Evolutionary conservation across 2,329 filamentous ascomycete genomes (phyloP).

Genomic region (Cephalotrichum gorgonifer): DNA sequence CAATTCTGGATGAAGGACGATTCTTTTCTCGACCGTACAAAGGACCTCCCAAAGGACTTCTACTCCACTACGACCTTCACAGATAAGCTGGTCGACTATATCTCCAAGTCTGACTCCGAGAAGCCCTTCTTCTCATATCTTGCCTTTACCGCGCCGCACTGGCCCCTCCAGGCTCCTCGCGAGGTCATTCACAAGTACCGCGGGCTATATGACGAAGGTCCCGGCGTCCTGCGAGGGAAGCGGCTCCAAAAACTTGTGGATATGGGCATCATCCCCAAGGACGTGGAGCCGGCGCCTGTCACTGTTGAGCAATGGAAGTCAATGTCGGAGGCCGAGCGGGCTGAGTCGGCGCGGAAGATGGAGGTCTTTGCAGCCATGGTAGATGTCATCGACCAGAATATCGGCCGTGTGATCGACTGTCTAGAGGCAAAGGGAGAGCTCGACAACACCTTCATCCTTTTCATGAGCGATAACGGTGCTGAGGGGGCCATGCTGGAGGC

Average conservation of each 20-base stretch:
- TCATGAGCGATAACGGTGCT: constrained; percentile 54
- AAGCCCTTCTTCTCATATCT: constrained; percentile 52
- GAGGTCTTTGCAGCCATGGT: constrained; percentile 56
- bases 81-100: constrained; percentile 40
- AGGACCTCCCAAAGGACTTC: constrained; percentile 25
- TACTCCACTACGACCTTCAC: constrained; percentile 45
- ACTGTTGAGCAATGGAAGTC: constrained; percentile 33
- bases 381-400: constrained; percentile 48
- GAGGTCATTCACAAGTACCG: constrained; percentile 46
- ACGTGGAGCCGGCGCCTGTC: constrained; percentile 40
- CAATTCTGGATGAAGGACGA: constrained; percentile 35
- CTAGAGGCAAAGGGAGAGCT: constrained; percentile 44
- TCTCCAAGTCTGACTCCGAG: constrained; percentile 38
- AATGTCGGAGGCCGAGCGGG: constrained; percentile 31
- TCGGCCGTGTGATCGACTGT: constrained; percentile 48
- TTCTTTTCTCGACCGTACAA: neutral
- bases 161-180: constrained; percentile 49
- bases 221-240: constrained; percentile 41
- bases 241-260: constrained; percentile 45
- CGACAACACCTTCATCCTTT: constrained; percentile 54
- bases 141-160: constrained; percentile 53
- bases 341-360: constrained; percentile 42
- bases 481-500: constrained; percentile 50
- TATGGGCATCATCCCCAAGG: constrained; percentile 40
- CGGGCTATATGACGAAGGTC: constrained; percentile 50